Evolutionary conservation across 108 stramenopile species (phyloP), one percentile per base, ranked within the genome.

Genomic region (Cylindrotheca closterium): DNA sequence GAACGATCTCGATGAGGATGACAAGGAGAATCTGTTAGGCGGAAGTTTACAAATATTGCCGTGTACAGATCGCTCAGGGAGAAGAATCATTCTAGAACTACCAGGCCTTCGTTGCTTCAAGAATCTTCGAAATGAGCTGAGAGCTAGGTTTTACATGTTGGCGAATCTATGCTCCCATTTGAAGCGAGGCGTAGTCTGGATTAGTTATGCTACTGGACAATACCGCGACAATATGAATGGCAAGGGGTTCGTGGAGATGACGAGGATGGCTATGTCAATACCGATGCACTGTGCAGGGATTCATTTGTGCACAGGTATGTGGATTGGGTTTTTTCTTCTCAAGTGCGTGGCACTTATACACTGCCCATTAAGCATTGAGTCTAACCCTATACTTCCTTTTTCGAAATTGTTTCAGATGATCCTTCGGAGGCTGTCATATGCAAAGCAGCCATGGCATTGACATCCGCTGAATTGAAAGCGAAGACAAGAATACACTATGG

Each of bases 31-130:
- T 10, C 51, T 47, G 22, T 50, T 50, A 1, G n/a, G 48, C 4
- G 61, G 61, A 30, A 5, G 42, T 8, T 63, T 63, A 19, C 61
- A 63, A 30, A 33, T 63, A 28, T 51, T 63, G 28, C 61, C 61
- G 8, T 29, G 28, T 0, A 46, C 42, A 51, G 61, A 63, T 30
- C 25, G 61, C 22, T 47, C 61, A n/a, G 61, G 61, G 7, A 49
- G 61, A 2, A 7, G 15, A 15, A 42, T 42, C 15, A 15, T 42
- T 42, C 15, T 42, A 10, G 10, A 42, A 10, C 15, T 7, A 7
- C 37, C 37, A 42, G 37, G 37, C 7, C 10, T 42, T 15, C 37
- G 37, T 7, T 15, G 10, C 7, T 42, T 10, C 37, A 42, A 42
- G 10, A 10, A 15, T 15, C 10, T 42, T 7, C 10, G 15, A 42